Conservation (phyloP, 1,284 basidiomycete genomes). For the Cryptococcus sp. region DNA sequence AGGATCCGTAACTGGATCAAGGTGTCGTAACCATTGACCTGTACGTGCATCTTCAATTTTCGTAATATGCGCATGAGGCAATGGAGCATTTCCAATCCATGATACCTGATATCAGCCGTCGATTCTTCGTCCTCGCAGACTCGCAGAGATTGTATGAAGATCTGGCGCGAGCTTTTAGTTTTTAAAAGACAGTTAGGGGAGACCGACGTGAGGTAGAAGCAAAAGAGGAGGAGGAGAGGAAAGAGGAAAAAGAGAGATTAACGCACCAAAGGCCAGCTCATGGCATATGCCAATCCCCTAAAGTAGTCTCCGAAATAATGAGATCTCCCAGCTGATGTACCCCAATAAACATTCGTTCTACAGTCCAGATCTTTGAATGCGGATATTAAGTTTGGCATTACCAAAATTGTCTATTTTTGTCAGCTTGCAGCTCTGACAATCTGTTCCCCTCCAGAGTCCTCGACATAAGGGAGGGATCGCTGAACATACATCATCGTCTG, state of each 20-base stretch:
- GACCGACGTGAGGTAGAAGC: not conserved
- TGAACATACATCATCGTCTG: conserved; percentile 48
- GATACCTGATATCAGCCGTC: conserved; percentile 22
- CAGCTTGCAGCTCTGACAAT: too few relatives aligned
- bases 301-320: conserved; percentile 47
- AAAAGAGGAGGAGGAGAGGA: not conserved
- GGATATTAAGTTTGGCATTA: conserved; percentile 48
- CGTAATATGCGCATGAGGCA: conserved; percentile 42
- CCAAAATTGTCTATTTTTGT: conserved; percentile 41
- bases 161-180: too few relatives aligned
- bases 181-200: too few relatives aligned
- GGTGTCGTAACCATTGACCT: conserved; percentile 45
- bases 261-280: conserved; percentile 49
- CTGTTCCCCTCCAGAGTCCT: too few relatives aligned
- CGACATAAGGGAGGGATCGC: not conserved
- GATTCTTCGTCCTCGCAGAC: not conserved
- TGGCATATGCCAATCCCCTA: conserved; percentile 49
- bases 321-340: conserved; percentile 44
- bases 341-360: conserved; percentile 48
- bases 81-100: conserved; percentile 47
- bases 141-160: not conserved
- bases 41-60: conserved; percentile 49
- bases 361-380: conserved; percentile 46
- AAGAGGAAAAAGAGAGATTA: not conserved
- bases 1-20: conserved; percentile 44